Conservation (phyloP, 331 rosid genomes). For the Saraca asoca region DNA sequence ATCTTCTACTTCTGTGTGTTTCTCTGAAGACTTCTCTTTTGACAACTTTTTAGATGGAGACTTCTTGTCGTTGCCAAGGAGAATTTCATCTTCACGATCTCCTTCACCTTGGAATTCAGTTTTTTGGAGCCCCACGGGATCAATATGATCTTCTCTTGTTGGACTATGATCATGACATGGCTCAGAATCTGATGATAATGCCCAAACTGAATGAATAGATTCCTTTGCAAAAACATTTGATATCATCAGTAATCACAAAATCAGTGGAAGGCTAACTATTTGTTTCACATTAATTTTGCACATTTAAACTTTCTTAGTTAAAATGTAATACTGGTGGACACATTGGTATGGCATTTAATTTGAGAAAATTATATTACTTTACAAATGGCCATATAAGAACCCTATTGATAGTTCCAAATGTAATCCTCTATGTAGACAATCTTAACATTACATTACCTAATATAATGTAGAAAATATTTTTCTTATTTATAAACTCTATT, state of each 20-base stretch:
- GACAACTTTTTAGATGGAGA: slow-evolving; percentile 53
- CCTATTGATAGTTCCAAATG: not conserved
- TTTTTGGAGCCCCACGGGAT: slow-evolving; percentile 39
- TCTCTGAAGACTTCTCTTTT: slow-evolving; percentile 44
- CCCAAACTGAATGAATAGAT: slow-evolving; percentile 55
- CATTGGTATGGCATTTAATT: not conserved
- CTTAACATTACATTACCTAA: not conserved
- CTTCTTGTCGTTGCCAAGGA: slow-evolving; percentile 39
- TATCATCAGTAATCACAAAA: slow-evolving; percentile 35
- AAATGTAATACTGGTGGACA: not conserved
- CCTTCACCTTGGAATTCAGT: slow-evolving; percentile 38
- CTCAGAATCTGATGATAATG: slow-evolving; percentile 78
- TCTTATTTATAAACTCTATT: not conserved
- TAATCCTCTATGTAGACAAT: not conserved
- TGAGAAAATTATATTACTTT: not conserved
- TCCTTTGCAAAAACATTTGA: slow-evolving; percentile 45
- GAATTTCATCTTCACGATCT: slow-evolving; percentile 39
- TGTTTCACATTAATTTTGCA: not conserved
- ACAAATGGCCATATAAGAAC: not conserved
- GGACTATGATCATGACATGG: slow-evolving; percentile 45
- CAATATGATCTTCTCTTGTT: slow-evolving; percentile 37
- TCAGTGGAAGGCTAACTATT: slow-evolving; percentile 15
- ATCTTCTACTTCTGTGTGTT: slow-evolving; percentile 42
- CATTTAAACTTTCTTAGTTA: not conserved
- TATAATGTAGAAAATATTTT: not conserved